Percentiles rank a stretch among this genome's conserved stretches.
Evolutionary conservation across 495 filamentous ascomycete genomes (phyloP).

Genomic region (Daldinia vernicosa): DNA sequence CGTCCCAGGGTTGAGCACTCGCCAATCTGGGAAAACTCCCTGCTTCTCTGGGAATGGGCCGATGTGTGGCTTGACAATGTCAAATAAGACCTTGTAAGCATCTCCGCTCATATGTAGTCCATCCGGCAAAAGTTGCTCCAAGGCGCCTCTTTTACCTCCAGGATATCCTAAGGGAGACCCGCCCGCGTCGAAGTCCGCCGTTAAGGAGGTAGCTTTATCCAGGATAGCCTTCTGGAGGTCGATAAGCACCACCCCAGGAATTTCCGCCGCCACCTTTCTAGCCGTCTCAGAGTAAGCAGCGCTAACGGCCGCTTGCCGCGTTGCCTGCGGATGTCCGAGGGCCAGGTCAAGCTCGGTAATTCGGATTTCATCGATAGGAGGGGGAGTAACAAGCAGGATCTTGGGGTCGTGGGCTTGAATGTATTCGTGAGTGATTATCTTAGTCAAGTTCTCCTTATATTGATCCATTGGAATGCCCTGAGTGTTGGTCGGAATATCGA

Average conservation of each 20-base stretch:
- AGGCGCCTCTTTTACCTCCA: slow-evolving; percentile 52
- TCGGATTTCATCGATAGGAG: slow-evolving; percentile 82
- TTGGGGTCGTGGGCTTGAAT: slow-evolving; percentile 74
- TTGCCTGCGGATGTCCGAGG: slow-evolving; percentile 58
- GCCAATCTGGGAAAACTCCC: slow-evolving; percentile 56
- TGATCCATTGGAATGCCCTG: slow-evolving; percentile 79
- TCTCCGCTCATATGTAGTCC: slow-evolving; percentile 63
- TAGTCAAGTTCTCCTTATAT: slow-evolving; percentile 74
- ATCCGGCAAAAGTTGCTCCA: slow-evolving; percentile 60
- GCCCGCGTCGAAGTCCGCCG: slow-evolving; percentile 51
- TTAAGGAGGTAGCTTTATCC: slow-evolving; percentile 58
- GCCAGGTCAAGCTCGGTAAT: slow-evolving; percentile 61
- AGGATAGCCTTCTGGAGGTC: slow-evolving; percentile 82
- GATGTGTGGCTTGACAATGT: slow-evolving; percentile 54
- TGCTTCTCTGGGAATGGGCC: slow-evolving; percentile 46
- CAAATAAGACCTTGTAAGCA: slow-evolving; percentile 59
- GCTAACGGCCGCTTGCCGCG: slow-evolving; percentile 69
- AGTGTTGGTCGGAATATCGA: slow-evolving; percentile 62
- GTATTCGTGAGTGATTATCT: slow-evolving; percentile 73
- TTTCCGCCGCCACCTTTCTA: slow-evolving; percentile 68
- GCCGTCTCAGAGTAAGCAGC: slow-evolving; percentile 76
- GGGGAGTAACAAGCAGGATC: slow-evolving; percentile 79
- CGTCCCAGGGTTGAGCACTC: slow-evolving; percentile 39
- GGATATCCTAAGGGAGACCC: slow-evolving; percentile 54
- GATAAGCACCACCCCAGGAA: slow-evolving; percentile 68